Percentiles rank a stretch among this genome's conserved stretches.
phyloP scores from a whole-genome alignment of 805 yeast genomes.

The Suhomyces sp. region DNA sequence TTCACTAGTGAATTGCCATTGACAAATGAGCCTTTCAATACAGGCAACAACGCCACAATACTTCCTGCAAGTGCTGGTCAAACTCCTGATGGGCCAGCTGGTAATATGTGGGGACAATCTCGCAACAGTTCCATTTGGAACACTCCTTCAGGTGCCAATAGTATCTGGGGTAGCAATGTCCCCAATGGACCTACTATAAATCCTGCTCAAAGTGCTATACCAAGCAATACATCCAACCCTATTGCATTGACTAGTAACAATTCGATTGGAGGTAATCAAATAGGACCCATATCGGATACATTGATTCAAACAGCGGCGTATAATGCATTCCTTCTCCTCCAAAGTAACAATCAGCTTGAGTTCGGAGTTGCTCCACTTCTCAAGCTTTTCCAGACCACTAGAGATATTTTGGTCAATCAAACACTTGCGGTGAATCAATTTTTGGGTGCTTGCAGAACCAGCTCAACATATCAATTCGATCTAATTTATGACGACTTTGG shows the following conservation, averaged over 20 bases:
- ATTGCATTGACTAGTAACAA: background rate
- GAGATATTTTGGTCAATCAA: constrained; percentile 26
- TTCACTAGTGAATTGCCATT: background rate
- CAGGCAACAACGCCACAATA: constrained; percentile 1
- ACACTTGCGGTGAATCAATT: constrained; percentile 32
- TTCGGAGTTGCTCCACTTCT: constrained; percentile 36
- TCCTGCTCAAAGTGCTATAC: background rate
- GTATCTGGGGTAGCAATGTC: constrained; percentile 9
- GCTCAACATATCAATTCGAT: constrained; percentile 38
- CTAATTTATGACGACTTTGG: constrained; percentile 47
- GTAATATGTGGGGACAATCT: constrained; percentile 14
- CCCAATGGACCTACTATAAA: background rate
- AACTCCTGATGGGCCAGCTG: constrained; percentile 1
- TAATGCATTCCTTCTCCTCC: constrained; percentile 38
- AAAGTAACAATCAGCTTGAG: constrained; percentile 35
- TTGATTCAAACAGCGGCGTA: constrained; percentile 43
- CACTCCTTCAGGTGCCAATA: constrained; percentile 5
- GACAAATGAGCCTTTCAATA: constrained; percentile 4
- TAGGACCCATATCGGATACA: constrained; percentile 1
- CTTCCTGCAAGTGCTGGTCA: background rate
- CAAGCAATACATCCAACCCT: background rate
- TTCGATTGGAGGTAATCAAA: background rate
- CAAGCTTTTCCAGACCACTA: constrained; percentile 33
- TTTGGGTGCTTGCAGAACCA: constrained; percentile 25
- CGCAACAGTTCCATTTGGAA: constrained; percentile 36